These are phyloP conservation scores for Myriosclerotinia duriaeana DNA, from an alignment of 2,329 filamentous ascomycete species.

Conservation along the genomic window DNA sequence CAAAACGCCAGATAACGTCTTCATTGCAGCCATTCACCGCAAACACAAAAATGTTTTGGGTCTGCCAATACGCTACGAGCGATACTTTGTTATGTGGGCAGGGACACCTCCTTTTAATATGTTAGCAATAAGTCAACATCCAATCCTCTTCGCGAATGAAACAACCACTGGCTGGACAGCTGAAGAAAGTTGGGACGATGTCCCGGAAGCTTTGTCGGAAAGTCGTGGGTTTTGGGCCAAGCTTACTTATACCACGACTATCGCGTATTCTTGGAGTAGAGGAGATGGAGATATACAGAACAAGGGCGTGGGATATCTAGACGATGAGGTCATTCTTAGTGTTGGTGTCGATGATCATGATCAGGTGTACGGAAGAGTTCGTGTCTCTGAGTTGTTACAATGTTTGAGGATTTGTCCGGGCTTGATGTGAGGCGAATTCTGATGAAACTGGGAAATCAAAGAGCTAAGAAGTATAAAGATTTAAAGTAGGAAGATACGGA, in stretches of 20 bases:
- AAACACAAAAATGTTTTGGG: conserved; percentile 42
- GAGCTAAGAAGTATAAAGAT: neutral
- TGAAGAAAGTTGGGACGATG: conserved; percentile 42
- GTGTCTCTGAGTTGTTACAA: conserved; percentile 40
- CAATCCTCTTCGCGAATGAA: conserved; percentile 43
- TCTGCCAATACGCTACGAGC: conserved; percentile 43
- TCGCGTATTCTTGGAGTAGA: conserved; percentile 42
- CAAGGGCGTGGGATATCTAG: conserved; percentile 42
- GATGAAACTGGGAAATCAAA: neutral
- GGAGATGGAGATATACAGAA: conserved; percentile 40
- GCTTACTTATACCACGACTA: conserved; percentile 45
- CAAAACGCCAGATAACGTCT: conserved; percentile 36
- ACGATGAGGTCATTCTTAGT: conserved; percentile 44
- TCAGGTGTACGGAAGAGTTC: conserved; percentile 41
- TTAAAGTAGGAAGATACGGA: neutral
- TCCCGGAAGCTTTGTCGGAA: conserved; percentile 27
- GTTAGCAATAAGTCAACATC: conserved; percentile 41
- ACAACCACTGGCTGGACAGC: conserved; percentile 41
- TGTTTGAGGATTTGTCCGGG: conserved; percentile 54
- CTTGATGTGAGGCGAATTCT: neutral
- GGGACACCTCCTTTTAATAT: conserved; percentile 42
- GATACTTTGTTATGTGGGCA: conserved; percentile 44
- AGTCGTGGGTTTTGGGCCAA: conserved; percentile 36
- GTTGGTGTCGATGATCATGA: conserved; percentile 43
- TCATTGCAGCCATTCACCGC: conserved; percentile 43